phyloP scores from a whole-genome alignment of 768 basidiomycete genomes.

The Amanita exitialis region DNA sequence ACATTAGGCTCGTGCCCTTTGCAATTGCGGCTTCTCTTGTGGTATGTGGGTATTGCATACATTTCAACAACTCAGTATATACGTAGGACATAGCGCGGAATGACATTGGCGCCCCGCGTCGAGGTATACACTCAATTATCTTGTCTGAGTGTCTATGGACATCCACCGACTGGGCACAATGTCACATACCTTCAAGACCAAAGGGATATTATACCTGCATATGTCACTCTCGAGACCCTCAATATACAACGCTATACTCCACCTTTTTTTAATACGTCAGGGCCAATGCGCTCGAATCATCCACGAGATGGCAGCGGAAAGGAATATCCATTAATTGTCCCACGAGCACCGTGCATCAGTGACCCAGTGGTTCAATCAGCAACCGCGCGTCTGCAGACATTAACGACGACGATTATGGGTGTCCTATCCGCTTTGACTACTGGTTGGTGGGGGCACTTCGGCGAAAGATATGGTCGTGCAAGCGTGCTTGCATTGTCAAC shows the following conservation, averaged over 20 bases:
- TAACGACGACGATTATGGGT: slow-evolving; percentile 75
- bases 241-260: not conserved
- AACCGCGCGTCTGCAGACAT: slow-evolving; percentile 62
- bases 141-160: slow-evolving; percentile 43
- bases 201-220: not conserved
- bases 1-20: slow-evolving; percentile 67
- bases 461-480: slow-evolving; percentile 73
- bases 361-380: slow-evolving; percentile 58
- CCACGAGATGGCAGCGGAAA: slow-evolving; percentile 9
- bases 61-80: slow-evolving; percentile 3
- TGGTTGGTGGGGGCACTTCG: slow-evolving; percentile 82
- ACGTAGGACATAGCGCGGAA: slow-evolving; percentile 50
- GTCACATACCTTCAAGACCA: not conserved
- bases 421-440: slow-evolving; percentile 76
- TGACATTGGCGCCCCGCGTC: slow-evolving; percentile 75
- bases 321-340: slow-evolving; percentile 26
- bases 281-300: slow-evolving; percentile 2
- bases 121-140: slow-evolving; percentile 75
- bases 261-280: not conserved
- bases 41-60: slow-evolving; percentile 30
- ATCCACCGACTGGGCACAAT: slow-evolving; percentile 26
- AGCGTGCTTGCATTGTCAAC: slow-evolving; percentile 65
- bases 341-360: slow-evolving; percentile 25
- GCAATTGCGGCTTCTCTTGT: slow-evolving; percentile 55
- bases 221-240: not conserved